phyloP scores from a whole-genome alignment of 1,139 yeast genomes.

The Debaryomyces subglobosus region DNA sequence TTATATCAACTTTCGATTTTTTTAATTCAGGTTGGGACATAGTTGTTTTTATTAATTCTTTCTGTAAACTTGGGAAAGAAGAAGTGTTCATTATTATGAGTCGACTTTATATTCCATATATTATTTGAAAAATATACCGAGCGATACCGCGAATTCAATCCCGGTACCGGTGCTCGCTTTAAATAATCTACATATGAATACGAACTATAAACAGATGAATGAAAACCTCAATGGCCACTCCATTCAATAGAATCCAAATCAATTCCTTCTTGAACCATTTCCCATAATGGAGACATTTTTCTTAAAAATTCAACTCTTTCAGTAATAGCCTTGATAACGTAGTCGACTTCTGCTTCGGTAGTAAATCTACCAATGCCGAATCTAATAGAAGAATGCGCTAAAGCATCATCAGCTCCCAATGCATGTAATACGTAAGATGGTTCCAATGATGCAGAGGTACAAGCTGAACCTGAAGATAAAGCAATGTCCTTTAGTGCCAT shows the following conservation, averaged over 20 bases:
- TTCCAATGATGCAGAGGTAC: constrained; percentile 97
- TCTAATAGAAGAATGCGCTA: constrained; percentile 96
- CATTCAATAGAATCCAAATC: constrained; percentile 93
- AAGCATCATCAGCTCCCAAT: constrained; percentile 95
- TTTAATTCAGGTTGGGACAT: constrained; percentile 17
- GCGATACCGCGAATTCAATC: constrained; percentile 5
- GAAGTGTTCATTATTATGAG: background rate
- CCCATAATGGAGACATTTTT: constrained; percentile 96
- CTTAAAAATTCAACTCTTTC: constrained; percentile 91
- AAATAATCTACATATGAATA: constrained; percentile 1
- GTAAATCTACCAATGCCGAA: constrained; percentile 98
- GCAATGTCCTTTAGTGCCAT: constrained; percentile 99
- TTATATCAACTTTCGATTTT: constrained; percentile 17
- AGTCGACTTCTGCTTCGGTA: constrained; percentile 93
- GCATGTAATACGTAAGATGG: constrained; percentile 97
- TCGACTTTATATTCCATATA: background rate
- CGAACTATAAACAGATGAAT: constrained; percentile 4
- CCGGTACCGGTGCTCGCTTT: constrained; percentile 10
- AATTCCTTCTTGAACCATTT: constrained; percentile 98
- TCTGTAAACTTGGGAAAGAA: background rate
- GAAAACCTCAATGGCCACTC: constrained; percentile 78
- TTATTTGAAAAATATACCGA: background rate
- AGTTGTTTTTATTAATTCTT: background rate
- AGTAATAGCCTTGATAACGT: constrained; percentile 83
- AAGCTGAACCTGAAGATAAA: constrained; percentile 95